Percentiles rank a stretch among this genome's conserved stretches.
Evolutionary conservation across 148 eudicot species (phyloP).

Genomic region (Vaccinium myrtillus): DNA sequence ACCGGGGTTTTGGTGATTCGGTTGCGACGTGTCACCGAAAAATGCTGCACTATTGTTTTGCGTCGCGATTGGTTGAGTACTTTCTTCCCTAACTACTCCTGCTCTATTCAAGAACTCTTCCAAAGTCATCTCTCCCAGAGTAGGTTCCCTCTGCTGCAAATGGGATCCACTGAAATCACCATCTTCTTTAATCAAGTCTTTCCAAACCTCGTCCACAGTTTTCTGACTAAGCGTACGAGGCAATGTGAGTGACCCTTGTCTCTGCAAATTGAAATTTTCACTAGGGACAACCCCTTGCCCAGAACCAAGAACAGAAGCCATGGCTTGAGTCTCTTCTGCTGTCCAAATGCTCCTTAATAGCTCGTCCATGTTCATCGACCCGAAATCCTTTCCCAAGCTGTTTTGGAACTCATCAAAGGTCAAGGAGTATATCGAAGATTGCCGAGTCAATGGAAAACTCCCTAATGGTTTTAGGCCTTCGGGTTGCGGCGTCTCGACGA

Average conservation of each 20-base stretch:
- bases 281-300: constrained; percentile 22
- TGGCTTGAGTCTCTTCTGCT: constrained; percentile 50
- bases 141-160: constrained; percentile 37
- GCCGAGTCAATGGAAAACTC: constrained; percentile 33
- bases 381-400: constrained; percentile 50
- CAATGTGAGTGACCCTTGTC: constrained; percentile 52
- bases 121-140: constrained; percentile 50
- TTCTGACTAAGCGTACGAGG: constrained; percentile 58
- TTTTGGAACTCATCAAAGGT: constrained; percentile 58
- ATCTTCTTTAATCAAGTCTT: constrained; percentile 34
- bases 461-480: constrained; percentile 24
- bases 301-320: constrained; percentile 17
- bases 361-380: constrained; percentile 65
- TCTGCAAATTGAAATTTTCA: constrained; percentile 34
- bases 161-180: constrained; percentile 20
- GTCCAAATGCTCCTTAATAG: constrained; percentile 55
- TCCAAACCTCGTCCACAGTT: constrained; percentile 63
- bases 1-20: constrained; percentile 20
- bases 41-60: constrained; percentile 27
- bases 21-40: constrained; percentile 19
- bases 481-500: constrained; percentile 24
- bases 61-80: constrained; percentile 20
- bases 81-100: constrained; percentile 51
- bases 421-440: constrained; percentile 47
- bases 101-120: constrained; percentile 52